These are phyloP conservation scores for Plasmodium gonderi DNA, from an alignment of 169 alveolate species.

Conservation along the genomic window DNA sequence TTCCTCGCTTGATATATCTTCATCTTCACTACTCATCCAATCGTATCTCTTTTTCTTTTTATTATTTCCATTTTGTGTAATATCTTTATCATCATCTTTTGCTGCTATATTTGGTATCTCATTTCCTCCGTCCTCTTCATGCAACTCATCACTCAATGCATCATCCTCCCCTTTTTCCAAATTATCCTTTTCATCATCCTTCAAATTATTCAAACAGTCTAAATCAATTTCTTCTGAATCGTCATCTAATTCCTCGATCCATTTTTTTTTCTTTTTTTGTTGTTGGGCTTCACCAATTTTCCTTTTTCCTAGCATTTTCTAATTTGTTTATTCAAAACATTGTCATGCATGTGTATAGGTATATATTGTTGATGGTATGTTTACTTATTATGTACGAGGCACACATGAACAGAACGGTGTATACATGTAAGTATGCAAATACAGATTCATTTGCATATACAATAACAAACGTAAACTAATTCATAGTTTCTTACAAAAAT, in stretches of 20 bases:
- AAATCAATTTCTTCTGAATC: slow-evolving; percentile 73
- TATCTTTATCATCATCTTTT: slow-evolving; percentile 13
- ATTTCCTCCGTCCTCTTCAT: background rate
- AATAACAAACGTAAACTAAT: background rate
- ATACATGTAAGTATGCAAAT: background rate
- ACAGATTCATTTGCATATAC: background rate
- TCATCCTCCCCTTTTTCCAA: slow-evolving; percentile 44
- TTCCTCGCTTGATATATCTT: slow-evolving; percentile 66
- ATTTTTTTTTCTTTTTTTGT: slow-evolving; percentile 64
- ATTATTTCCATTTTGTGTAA: slow-evolving; percentile 4
- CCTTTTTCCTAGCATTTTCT: slow-evolving; percentile 70
- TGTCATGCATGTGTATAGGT: slow-evolving; percentile 13
- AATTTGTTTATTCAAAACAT: slow-evolving; percentile 20
- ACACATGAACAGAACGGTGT: background rate
- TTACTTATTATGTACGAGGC: background rate
- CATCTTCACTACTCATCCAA: slow-evolving; percentile 77
- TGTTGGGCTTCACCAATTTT: slow-evolving; percentile 20
- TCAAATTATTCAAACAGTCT: slow-evolving; percentile 49
- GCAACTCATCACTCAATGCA: background rate
- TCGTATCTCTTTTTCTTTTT: slow-evolving; percentile 57
- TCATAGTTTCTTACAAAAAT: slow-evolving; percentile 10
- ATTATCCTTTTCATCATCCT: slow-evolving; percentile 7
- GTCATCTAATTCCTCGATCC: slow-evolving; percentile 70
- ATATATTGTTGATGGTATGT: background rate
- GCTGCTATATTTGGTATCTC: background rate